Base-by-base conservation (phyloP, 495 filamentous ascomycete genomes). In the Pyronema omphalodes region DNA sequence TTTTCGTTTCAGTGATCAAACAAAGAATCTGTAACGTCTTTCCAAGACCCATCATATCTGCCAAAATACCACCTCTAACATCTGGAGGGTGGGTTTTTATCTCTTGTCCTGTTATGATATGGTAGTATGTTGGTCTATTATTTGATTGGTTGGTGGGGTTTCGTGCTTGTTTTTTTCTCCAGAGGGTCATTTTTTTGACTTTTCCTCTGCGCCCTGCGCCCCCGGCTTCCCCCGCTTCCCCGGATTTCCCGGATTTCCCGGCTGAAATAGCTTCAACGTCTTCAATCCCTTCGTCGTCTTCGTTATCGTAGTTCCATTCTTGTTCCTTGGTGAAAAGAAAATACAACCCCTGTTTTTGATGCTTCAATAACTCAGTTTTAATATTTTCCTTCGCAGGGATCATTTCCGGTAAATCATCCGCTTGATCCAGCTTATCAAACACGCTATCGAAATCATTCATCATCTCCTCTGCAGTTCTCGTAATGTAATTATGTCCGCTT, bases 41-140 rank as follows among this genome's bases (percentile, higher is more conserved):
- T 6, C 91, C 91, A 12, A 98, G 70, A 37, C 91, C 91, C 91
- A 98, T 98, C 82, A 94, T 87, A 64, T 98, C 91, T 6, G 91
- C 91, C 17, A 98, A 71, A 34, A 98, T 83, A n/a, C 91, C 91
- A 7, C 91, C 91, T 0, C 81, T 70, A 0, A 78, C 74, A 55
- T 87, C 77, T 0, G 76, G 70, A 0, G 91, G 89, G 58, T 77
- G 76, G n/a, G 75, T 57, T 12, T 70, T 68, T 53, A 77, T 67
- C 23, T 79, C 70, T 7, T 80, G 72, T 4, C 80, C 82, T 44
- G 84, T 95, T 60, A 98, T 86, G 29, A 94, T 77, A 57, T 98
- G 83, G 56, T 80, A 76, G 58, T 82, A 95, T 6, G 68, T 68
- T 45, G 1, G 23, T 29, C 23, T 29, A 29, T 1, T 29, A 29